Evolutionary conservation across 352 stramenopile genomes (phyloP).

Genomic region (Albugo laibachii): DNA sequence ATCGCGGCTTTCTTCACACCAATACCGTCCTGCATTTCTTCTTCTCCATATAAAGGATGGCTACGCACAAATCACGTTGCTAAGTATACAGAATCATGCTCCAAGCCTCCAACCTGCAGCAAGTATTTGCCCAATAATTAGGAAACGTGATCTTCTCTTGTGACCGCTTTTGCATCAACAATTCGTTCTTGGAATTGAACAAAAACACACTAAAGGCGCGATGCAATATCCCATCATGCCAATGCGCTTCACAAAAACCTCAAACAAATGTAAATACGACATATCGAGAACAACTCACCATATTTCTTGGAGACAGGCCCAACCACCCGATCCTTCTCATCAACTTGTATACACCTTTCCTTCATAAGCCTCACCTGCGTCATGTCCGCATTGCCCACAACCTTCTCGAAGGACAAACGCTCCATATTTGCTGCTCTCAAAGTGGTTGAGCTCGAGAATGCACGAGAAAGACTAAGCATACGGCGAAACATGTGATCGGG

Average conservation of each 20-base stretch:
- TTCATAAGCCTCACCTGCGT: constrained; percentile 82
- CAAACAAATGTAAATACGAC: constrained; percentile 1
- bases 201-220: constrained; percentile 75
- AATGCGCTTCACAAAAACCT: constrained; percentile 20
- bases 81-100: too few relatives aligned
- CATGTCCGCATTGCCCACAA: constrained; percentile 41
- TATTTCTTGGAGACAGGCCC: constrained; percentile 80
- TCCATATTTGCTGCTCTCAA: not conserved
- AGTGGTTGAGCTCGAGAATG: too few relatives aligned
- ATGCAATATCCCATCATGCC: constrained; percentile 58
- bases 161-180: constrained; percentile 84
- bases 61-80: constrained; percentile 6
- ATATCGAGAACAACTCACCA: constrained; percentile 7
- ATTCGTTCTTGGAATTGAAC: constrained; percentile 71
- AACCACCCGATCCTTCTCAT: constrained; percentile 60
- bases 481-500: too few relatives aligned
- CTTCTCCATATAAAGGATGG: constrained; percentile 89
- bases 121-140: constrained; percentile 98
- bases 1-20: constrained; percentile 88
- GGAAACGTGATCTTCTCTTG: constrained; percentile 98
- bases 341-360: constrained; percentile 78
- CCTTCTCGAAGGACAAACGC: constrained; percentile 31
- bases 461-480: too few relatives aligned
- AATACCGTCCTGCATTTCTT: constrained; percentile 59
- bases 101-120: constrained; percentile 61